Evolutionary conservation across 306 rosid genomes (phyloP).

Genomic region (Fagus crenata): DNA sequence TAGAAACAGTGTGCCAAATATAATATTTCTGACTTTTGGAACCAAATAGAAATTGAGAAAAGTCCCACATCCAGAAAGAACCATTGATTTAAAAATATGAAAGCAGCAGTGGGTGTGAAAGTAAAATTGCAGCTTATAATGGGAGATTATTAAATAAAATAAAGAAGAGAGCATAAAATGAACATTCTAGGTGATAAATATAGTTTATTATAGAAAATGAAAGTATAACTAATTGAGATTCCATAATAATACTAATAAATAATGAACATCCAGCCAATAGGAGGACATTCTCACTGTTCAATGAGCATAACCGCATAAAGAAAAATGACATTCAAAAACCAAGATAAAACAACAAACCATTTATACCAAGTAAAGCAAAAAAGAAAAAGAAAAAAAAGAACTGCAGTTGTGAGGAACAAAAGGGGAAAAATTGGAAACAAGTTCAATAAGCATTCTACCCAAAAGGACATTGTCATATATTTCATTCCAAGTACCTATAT

Average conservation of each 20-base stretch:
- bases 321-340: background rate
- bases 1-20: background rate
- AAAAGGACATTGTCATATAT: background rate
- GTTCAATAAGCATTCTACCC: background rate
- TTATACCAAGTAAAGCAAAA: background rate
- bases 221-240: background rate
- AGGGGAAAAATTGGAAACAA: background rate
- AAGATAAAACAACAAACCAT: background rate
- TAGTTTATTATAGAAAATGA: background rate
- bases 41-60: background rate
- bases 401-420: background rate
- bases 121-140: background rate
- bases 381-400: background rate
- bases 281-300: background rate
- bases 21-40: background rate
- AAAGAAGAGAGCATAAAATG: background rate
- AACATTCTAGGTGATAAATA: slow-evolving; percentile 5
- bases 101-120: background rate
- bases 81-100: background rate
- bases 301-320: background rate
- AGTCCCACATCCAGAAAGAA: background rate
- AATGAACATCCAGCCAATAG: background rate
- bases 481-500: background rate
- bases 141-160: background rate
- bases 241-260: background rate